Conservation (phyloP, 2,329 filamentous ascomycete species). For the Fusarium cyanostomum region DNA sequence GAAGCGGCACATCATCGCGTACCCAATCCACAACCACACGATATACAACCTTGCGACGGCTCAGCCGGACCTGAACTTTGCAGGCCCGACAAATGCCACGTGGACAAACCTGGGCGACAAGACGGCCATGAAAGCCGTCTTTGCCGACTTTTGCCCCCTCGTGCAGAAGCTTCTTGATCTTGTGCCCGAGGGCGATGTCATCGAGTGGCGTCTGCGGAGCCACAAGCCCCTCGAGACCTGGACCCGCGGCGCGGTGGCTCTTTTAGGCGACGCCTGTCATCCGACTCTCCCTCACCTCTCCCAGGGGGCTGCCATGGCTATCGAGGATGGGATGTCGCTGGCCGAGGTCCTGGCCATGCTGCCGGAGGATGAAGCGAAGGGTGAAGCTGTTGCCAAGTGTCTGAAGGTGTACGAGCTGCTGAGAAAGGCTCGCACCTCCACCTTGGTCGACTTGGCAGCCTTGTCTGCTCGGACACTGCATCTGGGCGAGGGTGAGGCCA, state of each 20-base stretch:
- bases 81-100: conserved; percentile 7
- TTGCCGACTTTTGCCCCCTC: conserved; percentile 8
- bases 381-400: background rate
- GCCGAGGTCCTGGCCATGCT: background rate
- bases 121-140: conserved; percentile 19
- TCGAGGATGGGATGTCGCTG: conserved; percentile 3
- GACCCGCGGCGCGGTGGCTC: conserved; percentile 1
- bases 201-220: conserved; percentile 18
- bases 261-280: conserved; percentile 17
- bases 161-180: conserved; percentile 16
- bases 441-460: conserved; percentile 8
- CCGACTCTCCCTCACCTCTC: conserved; percentile 12
- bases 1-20: conserved; percentile 19
- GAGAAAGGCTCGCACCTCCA: conserved; percentile 4
- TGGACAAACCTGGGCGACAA: conserved; percentile 25
- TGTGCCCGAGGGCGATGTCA: conserved; percentile 1
- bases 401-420: conserved; percentile 5
- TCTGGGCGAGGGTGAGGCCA: background rate
- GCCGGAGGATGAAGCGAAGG: background rate
- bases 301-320: conserved; percentile 20
- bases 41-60: conserved; percentile 21
- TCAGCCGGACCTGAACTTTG: conserved; percentile 22
- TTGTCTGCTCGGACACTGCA: conserved; percentile 7
- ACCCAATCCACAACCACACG: conserved; percentile 21
- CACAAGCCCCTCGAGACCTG: conserved; percentile 16